These are phyloP conservation scores for Termitomyces sp. DNA, from an alignment of 768 basidiomycete species.

Conservation along the genomic window DNA sequence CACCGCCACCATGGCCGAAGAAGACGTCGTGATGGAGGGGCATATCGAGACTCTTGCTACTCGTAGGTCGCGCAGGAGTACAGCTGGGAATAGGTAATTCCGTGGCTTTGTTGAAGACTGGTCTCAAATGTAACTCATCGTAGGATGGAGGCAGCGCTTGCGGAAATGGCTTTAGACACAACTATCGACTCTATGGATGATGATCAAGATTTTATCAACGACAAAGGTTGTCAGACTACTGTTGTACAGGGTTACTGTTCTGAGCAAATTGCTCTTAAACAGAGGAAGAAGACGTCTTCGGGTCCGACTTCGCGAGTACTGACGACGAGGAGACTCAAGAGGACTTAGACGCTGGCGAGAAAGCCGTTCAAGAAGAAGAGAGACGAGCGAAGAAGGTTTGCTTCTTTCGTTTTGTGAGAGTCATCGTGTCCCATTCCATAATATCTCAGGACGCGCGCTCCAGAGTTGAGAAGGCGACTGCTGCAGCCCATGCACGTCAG, in stretches of 20 bases:
- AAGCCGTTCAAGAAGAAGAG: constrained; percentile 56
- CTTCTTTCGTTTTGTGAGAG: not conserved
- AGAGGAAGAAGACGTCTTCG: constrained; percentile 84
- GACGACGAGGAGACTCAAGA: constrained; percentile 66
- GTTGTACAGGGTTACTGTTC: not conserved
- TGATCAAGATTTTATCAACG: constrained; percentile 65
- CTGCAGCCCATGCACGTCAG: constrained; percentile 62
- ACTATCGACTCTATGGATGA: constrained; percentile 59
- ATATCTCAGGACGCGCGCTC: constrained; percentile 43
- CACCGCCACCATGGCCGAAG: constrained; percentile 1
- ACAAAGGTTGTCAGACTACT: constrained; percentile 45
- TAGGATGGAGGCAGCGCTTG: constrained; percentile 77
- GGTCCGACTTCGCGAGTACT: constrained; percentile 81
- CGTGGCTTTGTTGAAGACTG: not conserved
- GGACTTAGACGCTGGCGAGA: constrained; percentile 52
- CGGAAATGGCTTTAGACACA: constrained; percentile 60
- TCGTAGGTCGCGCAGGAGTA: constrained; percentile 64
- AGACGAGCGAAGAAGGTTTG: constrained; percentile 43
- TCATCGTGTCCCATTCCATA: not conserved
- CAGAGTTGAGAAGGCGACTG: constrained; percentile 58
- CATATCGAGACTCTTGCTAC: constrained; percentile 42
- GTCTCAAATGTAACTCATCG: not conserved
- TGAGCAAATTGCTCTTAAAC: constrained; percentile 10
- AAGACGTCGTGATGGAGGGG: constrained; percentile 17
- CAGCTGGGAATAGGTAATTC: constrained; percentile 71